Percentiles rank a stretch among this genome's conserved stretches.
phyloP scores from a whole-genome alignment of 1,139 yeast genomes.

The Petasospora rhodanensis region DNA sequence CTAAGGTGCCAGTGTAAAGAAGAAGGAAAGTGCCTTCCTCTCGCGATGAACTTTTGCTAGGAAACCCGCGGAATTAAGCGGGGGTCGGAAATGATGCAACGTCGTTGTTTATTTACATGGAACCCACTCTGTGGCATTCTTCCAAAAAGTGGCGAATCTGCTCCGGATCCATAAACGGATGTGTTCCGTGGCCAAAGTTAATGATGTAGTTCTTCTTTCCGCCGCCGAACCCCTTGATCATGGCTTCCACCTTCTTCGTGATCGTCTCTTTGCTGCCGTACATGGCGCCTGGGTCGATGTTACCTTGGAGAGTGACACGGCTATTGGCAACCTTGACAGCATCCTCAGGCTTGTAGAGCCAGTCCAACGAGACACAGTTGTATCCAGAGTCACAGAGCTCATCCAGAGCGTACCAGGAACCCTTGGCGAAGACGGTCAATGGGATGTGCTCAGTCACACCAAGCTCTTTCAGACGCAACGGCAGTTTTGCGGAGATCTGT shows the following conservation, averaged over 20 bases:
- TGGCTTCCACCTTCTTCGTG: slow-evolving; percentile 71
- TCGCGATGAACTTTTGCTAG: too few relatives aligned
- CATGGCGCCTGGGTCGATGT: slow-evolving; percentile 90
- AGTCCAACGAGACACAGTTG: slow-evolving; percentile 84
- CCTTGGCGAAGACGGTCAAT: slow-evolving; percentile 87
- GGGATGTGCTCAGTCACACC: slow-evolving; percentile 75
- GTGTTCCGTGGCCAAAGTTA: slow-evolving; percentile 97
- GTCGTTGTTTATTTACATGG: too few relatives aligned
- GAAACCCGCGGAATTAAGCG: too few relatives aligned
- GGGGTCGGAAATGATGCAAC: too few relatives aligned
- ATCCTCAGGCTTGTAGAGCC: slow-evolving; percentile 82
- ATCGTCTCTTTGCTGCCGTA: slow-evolving; percentile 85
- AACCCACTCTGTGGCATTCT: slow-evolving; percentile 82
- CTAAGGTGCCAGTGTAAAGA: too few relatives aligned
- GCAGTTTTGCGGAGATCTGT: slow-evolving; percentile 69
- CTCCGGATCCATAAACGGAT: slow-evolving; percentile 94
- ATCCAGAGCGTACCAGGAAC: slow-evolving; percentile 96
- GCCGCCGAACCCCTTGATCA: slow-evolving; percentile 89
- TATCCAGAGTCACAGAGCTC: slow-evolving; percentile 82
- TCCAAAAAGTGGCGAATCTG: slow-evolving; percentile 76
- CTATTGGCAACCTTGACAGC: slow-evolving; percentile 77
- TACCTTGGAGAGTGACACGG: slow-evolving; percentile 88
- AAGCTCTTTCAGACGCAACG: slow-evolving; percentile 62
- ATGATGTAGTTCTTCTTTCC: slow-evolving; percentile 88
- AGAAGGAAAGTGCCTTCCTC: too few relatives aligned